Percentiles rank a stretch among this genome's conserved stretches.
phyloP scores from a whole-genome alignment of 371 early-diverging fungal species.

The Mucor circinelloides region DNA sequence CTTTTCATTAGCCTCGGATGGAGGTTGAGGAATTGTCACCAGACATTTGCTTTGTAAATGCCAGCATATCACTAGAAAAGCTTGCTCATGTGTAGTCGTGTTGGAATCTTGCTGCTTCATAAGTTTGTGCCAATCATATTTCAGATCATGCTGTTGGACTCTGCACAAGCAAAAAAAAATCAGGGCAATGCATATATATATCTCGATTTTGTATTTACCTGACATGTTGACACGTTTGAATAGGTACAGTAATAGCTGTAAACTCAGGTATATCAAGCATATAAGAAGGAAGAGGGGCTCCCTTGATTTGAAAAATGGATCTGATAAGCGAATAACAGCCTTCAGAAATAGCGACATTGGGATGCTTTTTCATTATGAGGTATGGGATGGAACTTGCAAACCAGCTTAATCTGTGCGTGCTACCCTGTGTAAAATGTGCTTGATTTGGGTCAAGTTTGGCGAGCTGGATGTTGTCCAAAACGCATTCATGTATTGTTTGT shows the following conservation, averaged over 20 bases:
- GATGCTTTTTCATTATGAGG: background rate
- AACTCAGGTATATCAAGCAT: background rate
- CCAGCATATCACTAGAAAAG: conserved; percentile 18
- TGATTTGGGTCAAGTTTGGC: background rate
- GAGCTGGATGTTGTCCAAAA: background rate
- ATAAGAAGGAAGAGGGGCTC: background rate
- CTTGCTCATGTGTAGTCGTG: conserved; percentile 11
- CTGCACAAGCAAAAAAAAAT: background rate
- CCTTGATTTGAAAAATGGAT: background rate
- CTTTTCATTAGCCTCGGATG: background rate
- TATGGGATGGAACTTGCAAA: background rate
- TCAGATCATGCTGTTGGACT: background rate
- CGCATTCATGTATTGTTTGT: background rate
- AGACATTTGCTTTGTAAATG: background rate
- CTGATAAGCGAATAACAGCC: background rate
- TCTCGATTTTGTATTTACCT: background rate
- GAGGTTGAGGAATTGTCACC: background rate
- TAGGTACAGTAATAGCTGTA: background rate
- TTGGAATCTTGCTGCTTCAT: background rate
- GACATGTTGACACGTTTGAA: background rate
- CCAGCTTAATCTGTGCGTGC: background rate
- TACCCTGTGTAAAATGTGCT: background rate
- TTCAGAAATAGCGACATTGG: background rate
- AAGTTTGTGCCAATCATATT: background rate
- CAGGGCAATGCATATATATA: background rate